Evolutionary conservation across 177 flowering plant species (phyloP), one percentile per base, ranked within the genome.

Genomic region (Vitis hybrid): DNA sequence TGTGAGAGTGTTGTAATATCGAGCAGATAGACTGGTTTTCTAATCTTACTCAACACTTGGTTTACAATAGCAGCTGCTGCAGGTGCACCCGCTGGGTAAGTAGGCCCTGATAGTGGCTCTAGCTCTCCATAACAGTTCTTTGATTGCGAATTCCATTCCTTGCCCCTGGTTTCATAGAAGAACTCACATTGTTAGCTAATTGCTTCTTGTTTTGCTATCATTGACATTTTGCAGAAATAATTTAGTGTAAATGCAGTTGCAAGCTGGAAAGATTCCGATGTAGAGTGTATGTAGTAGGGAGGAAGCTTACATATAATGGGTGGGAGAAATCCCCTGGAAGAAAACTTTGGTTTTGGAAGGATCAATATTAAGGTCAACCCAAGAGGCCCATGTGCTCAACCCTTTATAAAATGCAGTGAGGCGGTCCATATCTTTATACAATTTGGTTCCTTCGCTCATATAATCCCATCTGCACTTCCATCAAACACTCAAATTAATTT

Each of bases 301-400:
- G 47, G 47, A 38, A 38, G 72, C 95, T 89, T 85, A 93, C 99
- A 67, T 12, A 62, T 92, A 92, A 71, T 93, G 98, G 28, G 92
- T 86, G 19, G 99, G 98, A 71, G 97, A 93, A 59, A 93, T 93
- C 47, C 97, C 96, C 55, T 90, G 98, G 73, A 93, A 95, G 85
- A 90, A 94, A 62, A 95, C 96, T 75, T 76, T 88, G 22, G 99
- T 95, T 62, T 74, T 87, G 19, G 89, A 11, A 31, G 92, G 75
- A 55, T 95, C 91, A 15, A 93, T 79, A 28, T 83, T 88, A 11
- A 13, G 68, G 68, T 93, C 89, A 8, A 92, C 90, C 99, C 99
- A 95, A 38, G 70, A 79, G 2, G 75, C 96, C 99, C 99, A 95
- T 2, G 99, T 95, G 3, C 79, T 77, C 55, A 95, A 56, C 57